A percentile compares a stretch with the other conserved stretches of the same genome.
Evolutionary conservation across 2,329 filamentous ascomycete species (phyloP).

Genomic region (Diaporthe sp.): DNA sequence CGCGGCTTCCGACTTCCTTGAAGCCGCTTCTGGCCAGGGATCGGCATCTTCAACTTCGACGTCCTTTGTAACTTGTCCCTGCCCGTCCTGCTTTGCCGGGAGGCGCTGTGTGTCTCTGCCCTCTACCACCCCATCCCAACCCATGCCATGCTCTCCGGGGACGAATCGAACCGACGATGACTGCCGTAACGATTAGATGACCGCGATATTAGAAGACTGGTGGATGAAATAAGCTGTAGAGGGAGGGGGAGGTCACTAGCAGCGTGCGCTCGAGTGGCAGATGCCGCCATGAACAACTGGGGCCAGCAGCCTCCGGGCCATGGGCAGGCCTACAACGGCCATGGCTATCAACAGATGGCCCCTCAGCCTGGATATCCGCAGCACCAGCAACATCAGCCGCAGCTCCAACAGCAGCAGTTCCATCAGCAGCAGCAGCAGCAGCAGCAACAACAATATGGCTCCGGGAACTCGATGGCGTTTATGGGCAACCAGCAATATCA

Average conservation of each 20-base stretch:
- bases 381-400: slow-evolving; percentile 36
- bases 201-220: neutral
- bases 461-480: slow-evolving; percentile 33
- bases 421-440: slow-evolving; percentile 39
- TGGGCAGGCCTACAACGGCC: slow-evolving; percentile 32
- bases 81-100: neutral
- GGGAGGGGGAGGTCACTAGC: neutral
- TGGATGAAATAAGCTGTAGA: slow-evolving; percentile 1
- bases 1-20: slow-evolving; percentile 20
- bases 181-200: neutral
- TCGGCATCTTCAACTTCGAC: slow-evolving; percentile 19
- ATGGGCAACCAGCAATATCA: slow-evolving; percentile 38
- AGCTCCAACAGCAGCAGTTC: slow-evolving; percentile 33
- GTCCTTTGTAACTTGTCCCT: slow-evolving; percentile 5
- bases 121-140: neutral
- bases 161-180: slow-evolving; percentile 2
- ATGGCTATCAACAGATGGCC: slow-evolving; percentile 33
- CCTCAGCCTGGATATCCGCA: slow-evolving; percentile 36
- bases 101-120: slow-evolving; percentile 2
- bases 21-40: slow-evolving; percentile 21
- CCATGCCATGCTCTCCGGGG: neutral
- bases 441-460: slow-evolving; percentile 39
- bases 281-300: slow-evolving; percentile 37
- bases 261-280: slow-evolving; percentile 18
- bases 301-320: slow-evolving; percentile 34